Percentiles rank a stretch among this genome's conserved stretches.
Conservation (phyloP, 805 yeast genomes). For the Yarrowia yakushimensis region DNA sequence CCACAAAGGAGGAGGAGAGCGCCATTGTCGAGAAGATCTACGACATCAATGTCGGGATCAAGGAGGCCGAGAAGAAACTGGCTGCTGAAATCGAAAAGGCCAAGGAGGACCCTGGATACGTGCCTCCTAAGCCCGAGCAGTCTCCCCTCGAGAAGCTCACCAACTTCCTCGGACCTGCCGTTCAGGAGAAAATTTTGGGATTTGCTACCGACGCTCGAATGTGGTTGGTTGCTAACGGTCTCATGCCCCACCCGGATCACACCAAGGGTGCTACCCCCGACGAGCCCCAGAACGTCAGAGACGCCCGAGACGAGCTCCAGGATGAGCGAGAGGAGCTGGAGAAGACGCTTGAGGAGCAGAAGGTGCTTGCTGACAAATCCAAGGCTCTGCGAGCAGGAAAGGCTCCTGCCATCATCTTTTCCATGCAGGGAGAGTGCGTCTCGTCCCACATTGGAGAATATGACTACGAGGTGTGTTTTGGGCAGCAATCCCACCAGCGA, state of each 20-base stretch:
- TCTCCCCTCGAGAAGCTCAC: conserved; percentile 13
- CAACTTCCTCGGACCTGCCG: conserved; percentile 1
- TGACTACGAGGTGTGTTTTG: conserved; percentile 59
- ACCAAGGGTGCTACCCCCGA: not conserved
- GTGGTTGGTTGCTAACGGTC: conserved; percentile 6
- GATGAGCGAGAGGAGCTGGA: conserved; percentile 29
- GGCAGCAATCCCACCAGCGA: conserved; percentile 56
- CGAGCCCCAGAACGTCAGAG: conserved; percentile 27
- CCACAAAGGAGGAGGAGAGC: conserved; percentile 29
- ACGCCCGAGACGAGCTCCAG: conserved; percentile 28
- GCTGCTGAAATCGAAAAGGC: not conserved
- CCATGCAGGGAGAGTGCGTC: conserved; percentile 51
- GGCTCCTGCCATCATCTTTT: conserved; percentile 59
- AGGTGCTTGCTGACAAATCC: conserved; percentile 7
- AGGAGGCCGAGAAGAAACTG: conserved; percentile 8
- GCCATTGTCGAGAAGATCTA: conserved; percentile 30
- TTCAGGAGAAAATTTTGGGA: conserved; percentile 1
- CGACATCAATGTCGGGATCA: not conserved
- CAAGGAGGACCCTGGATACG: conserved; percentile 1
- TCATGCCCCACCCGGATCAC: conserved; percentile 15
- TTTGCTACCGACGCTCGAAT: not conserved
- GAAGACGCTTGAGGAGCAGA: conserved; percentile 27
- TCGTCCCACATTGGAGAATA: conserved; percentile 60
- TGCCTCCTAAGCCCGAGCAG: not conserved
- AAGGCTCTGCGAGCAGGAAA: conserved; percentile 44